phyloP scores from a whole-genome alignment of 768 basidiomycete genomes.

The Boletus sp. region DNA sequence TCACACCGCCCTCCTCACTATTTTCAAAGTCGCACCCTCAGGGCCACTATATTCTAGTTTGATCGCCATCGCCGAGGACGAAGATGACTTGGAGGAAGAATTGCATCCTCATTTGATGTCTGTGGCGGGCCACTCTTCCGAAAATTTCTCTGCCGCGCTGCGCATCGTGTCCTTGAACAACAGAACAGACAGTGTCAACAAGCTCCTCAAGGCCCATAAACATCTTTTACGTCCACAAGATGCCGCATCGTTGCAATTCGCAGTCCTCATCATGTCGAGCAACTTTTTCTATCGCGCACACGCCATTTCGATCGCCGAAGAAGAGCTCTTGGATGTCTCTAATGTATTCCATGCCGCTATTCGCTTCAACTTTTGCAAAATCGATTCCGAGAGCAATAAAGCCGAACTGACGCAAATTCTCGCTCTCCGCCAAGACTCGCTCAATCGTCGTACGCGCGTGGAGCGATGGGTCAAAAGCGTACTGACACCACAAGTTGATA shows the following conservation, averaged over 20 bases:
- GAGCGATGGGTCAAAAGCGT: conserved; percentile 53
- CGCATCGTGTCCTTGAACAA: conserved; percentile 45
- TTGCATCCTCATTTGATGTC: conserved; percentile 36
- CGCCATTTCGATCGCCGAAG: conserved; percentile 46
- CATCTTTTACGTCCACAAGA: conserved; percentile 66
- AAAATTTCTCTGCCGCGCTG: conserved; percentile 54
- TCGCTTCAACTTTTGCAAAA: conserved; percentile 44
- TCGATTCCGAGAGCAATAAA: conserved; percentile 41
- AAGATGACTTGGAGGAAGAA: conserved; percentile 32
- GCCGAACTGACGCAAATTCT: conserved; percentile 46
- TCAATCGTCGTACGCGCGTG: conserved; percentile 46
- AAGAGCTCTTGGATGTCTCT: conserved; percentile 50
- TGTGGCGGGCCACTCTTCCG: conserved; percentile 48
- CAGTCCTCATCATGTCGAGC: conserved; percentile 39
- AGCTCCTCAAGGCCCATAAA: conserved; percentile 45
- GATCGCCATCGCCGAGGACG: conserved; percentile 36
- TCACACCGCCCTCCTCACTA: conserved; percentile 40
- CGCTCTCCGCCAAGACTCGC: conserved; percentile 37
- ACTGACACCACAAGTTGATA: conserved; percentile 36
- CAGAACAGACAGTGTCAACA: conserved; percentile 35
- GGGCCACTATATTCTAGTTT: conserved; percentile 45
- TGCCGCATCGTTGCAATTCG: conserved; percentile 42
- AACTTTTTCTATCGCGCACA: conserved; percentile 25
- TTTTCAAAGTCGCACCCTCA: conserved; percentile 55
- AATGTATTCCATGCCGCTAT: conserved; percentile 44